Base-by-base conservation (phyloP, 1,139 yeast species). In the Magnusiomyces starmeri region DNA sequence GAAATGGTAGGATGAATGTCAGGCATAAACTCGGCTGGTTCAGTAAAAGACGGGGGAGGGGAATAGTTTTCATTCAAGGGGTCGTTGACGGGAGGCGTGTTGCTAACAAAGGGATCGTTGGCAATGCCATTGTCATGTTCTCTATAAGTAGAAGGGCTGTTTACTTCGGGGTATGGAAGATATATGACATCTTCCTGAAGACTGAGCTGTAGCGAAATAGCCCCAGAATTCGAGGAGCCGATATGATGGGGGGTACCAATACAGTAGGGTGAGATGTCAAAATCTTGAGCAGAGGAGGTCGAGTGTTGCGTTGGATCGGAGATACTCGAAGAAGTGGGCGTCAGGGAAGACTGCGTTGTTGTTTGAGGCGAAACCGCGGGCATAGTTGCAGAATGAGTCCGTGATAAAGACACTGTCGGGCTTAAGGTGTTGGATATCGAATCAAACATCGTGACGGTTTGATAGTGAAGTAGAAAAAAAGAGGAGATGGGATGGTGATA, bases 121-220 rank as follows among this genome's bases (percentile, higher is more conserved):
- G 45, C n/a, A 4, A 25, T n/a, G 2, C 56, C 53, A 22, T 27
- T 29, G 50, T 60, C 62, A 25, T 59, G 62, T 43, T 60, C 62
- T 6, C 54, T 48, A 45, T 60, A 60, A 2, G 60, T 51, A 12
- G 59, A 50, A 1, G 62, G 52, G n/a, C 57, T 51, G 20, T 32
- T 45, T 1, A 60, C 50, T 20, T 57, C 57, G 9, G 58, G 52
- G 24, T 59, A 58, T 4, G 69, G 60, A 49, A 68, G 54, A 48
- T 64, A 68, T 2, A 68, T 53, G 2, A 62, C 61, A 16, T 64
- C 64, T 55, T 68, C 70, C 51, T 68, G 70, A 12, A 67, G 51
- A n/a, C 67, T 57, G 12, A 68, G 57, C 16, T 62, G 65, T 24
- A 68, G 57, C 25, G 68, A 68, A 26, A 68, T 59, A 25, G 57